A percentile compares a stretch with the other conserved stretches of the same genome.
Evolutionary conservation across 768 basidiomycete species (phyloP).

Genomic region (Lentinula boryana): DNA sequence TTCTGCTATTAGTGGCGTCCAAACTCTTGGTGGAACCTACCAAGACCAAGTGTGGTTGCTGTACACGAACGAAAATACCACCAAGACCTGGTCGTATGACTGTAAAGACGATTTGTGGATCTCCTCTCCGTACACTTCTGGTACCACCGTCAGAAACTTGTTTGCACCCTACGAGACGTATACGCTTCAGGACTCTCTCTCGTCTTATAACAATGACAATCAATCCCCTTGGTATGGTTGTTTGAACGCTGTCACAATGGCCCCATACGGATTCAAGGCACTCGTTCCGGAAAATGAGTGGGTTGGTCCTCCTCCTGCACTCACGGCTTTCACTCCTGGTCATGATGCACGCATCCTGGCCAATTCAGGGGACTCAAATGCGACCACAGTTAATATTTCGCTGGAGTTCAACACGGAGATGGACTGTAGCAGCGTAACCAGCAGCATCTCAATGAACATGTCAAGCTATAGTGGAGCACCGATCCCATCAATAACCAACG

Average conservation of each 20-base stretch:
- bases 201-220: conserved; percentile 52
- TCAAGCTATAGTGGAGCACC: conserved; percentile 56
- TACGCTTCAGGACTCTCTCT: conserved; percentile 57
- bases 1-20: conserved; percentile 77
- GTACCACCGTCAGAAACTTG: conserved; percentile 66
- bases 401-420: conserved; percentile 79
- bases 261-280: conserved; percentile 76
- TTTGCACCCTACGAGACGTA: conserved; percentile 80
- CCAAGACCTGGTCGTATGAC: conserved; percentile 55
- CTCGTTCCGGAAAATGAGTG: conserved; percentile 67
- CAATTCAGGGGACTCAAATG: conserved; percentile 48
- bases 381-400: conserved; percentile 71
- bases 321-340: conserved; percentile 80
- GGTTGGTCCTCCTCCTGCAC: conserved; percentile 64
- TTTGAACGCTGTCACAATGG: conserved; percentile 56
- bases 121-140: conserved; percentile 65
- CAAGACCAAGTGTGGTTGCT: conserved; percentile 73
- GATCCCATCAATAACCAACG: conserved; percentile 45
- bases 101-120: conserved; percentile 69
- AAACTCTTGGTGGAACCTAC: conserved; percentile 48
- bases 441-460: conserved; percentile 62
- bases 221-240: conserved; percentile 80
- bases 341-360: conserved; percentile 72
- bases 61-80: conserved; percentile 80
- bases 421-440: conserved; percentile 68